phyloP scores from a whole-genome alignment of 1,284 basidiomycete genomes.

The Ustilago xerochloae region DNA sequence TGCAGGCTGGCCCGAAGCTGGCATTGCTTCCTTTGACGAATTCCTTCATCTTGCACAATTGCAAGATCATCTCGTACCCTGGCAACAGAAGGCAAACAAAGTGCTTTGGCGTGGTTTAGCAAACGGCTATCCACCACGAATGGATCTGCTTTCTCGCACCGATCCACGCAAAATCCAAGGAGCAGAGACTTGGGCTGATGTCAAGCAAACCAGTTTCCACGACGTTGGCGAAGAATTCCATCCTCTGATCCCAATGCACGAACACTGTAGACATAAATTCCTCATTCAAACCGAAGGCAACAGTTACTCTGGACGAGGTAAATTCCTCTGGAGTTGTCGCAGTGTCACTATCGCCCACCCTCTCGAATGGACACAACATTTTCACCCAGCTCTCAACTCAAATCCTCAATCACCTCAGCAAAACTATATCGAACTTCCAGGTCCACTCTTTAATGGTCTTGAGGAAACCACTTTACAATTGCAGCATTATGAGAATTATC shows the following conservation, averaged over 20 bases:
- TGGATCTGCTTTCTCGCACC: conserved; percentile 36
- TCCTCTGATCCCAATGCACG: conserved; percentile 44
- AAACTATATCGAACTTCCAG: conserved; percentile 45
- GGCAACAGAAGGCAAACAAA: conserved; percentile 34
- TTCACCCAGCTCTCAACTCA: conserved; percentile 52
- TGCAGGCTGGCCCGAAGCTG: conserved; percentile 55
- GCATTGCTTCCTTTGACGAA: conserved; percentile 48
- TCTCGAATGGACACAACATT: conserved; percentile 61
- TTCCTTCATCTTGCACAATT: conserved; percentile 29
- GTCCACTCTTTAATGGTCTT: conserved; percentile 39
- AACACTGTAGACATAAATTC: conserved; percentile 54
- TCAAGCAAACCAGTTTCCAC: conserved; percentile 53
- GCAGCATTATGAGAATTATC: conserved; percentile 5
- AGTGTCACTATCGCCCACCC: conserved; percentile 48
- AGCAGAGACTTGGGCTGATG: conserved; percentile 46
- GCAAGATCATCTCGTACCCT: conserved; percentile 36
- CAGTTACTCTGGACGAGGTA: conserved; percentile 52
- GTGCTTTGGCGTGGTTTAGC: conserved; percentile 50
- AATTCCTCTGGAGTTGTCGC: conserved; percentile 47
- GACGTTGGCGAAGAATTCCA: conserved; percentile 31
- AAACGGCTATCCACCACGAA: conserved; percentile 39
- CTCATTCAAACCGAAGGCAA: conserved; percentile 59
- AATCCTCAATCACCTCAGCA: conserved; percentile 24
- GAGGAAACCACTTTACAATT: conserved; percentile 28
- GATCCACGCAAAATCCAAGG: conserved; percentile 17